phyloP scores from a whole-genome alignment of 2,329 filamentous ascomycete genomes.

The Verticillium albo-atrum region DNA sequence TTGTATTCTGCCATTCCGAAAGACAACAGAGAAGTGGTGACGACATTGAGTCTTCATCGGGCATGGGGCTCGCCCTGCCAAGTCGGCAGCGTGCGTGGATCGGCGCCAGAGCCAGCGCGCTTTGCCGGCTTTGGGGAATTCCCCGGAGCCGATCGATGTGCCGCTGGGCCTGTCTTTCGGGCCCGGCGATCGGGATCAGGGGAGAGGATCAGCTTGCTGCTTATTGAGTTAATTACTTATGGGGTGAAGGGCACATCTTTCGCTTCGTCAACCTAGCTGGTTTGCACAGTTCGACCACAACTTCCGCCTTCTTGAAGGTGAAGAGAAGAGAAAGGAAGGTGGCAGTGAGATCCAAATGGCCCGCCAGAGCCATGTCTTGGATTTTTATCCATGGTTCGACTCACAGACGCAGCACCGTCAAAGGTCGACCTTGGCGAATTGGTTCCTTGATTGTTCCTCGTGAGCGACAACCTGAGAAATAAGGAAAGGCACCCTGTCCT shows the following conservation, averaged over 20 bases:
- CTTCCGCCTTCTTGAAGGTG: background rate
- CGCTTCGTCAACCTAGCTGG: no score
- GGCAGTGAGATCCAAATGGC: no score
- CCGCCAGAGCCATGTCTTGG: no score
- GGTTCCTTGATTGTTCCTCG: no score
- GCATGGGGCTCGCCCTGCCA: background rate
- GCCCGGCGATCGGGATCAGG: background rate
- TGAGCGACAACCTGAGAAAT: no score
- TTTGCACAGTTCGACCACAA: no score
- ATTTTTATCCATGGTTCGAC: no score
- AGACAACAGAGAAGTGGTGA: slow-evolving; percentile 6
- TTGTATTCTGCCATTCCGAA: background rate
- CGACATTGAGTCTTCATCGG: slow-evolving; percentile 7
- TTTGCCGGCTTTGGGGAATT: background rate
- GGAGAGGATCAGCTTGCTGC: background rate
- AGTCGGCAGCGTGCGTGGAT: background rate
- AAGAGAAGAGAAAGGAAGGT: no score
- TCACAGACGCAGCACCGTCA: no score
- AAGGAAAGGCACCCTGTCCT: no score
- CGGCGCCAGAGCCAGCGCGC: background rate
- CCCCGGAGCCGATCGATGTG: background rate
- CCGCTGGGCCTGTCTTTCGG: background rate
- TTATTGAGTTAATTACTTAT: background rate
- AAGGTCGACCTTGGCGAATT: no score
- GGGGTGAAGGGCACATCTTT: no score